A percentile compares a stretch with the other conserved stretches of the same genome.
Conservation (phyloP, 169 alveolate species). For the Eimeria brunetti region DNA sequence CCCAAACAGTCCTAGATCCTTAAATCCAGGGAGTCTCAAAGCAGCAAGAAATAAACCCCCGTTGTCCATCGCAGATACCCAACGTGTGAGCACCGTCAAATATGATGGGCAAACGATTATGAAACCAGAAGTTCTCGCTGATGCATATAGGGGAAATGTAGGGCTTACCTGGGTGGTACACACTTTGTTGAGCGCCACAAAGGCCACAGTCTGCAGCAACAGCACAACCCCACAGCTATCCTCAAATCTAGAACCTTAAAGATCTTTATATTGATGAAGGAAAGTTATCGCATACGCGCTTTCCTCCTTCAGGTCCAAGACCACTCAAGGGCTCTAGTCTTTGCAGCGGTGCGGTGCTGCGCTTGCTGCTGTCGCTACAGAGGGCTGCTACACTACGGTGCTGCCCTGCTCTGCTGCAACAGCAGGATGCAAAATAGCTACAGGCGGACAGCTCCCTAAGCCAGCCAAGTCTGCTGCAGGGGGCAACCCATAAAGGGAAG, state of each 20-base stretch:
- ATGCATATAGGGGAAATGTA: not conserved
- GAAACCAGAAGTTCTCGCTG: not conserved
- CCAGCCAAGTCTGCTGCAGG: not conserved
- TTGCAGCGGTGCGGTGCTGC: not conserved
- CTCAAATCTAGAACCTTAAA: not conserved
- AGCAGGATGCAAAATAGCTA: not conserved
- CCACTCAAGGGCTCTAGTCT: not conserved
- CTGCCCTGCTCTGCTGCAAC: not conserved
- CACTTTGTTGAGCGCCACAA: conserved; percentile 97
- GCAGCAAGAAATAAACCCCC: not conserved
- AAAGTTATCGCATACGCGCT: not conserved
- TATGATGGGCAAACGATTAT: not conserved
- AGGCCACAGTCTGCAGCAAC: conserved; percentile 90
- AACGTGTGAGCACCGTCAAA: not conserved
- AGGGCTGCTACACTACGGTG: not conserved
- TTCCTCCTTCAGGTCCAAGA: not conserved
- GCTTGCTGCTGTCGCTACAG: not conserved
- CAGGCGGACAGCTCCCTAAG: not conserved
- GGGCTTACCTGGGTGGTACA: conserved; percentile 89
- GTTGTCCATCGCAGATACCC: not conserved
- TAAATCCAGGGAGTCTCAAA: not conserved
- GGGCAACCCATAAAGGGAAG: not conserved
- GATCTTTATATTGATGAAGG: not conserved
- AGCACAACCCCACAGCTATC: conserved; percentile 7
- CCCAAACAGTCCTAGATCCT: not conserved